Evolutionary conservation across 2,329 filamentous ascomycete species (phyloP).

Genomic region (Cladophialophora carrionii): DNA sequence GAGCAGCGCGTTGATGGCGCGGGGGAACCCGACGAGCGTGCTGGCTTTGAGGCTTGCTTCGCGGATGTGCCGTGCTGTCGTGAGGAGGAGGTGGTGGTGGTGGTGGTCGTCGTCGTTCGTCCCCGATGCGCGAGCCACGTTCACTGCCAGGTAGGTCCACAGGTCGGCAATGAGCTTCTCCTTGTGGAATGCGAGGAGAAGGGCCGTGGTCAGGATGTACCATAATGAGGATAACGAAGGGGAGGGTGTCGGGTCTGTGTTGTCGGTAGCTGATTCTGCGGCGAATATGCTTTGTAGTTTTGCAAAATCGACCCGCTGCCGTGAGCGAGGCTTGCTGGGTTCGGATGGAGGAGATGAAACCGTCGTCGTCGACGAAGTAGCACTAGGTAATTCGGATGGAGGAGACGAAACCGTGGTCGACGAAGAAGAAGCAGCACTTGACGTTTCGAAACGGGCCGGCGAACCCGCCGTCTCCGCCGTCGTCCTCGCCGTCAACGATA

Average conservation of each 20-base stretch:
- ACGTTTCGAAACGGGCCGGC: neutral
- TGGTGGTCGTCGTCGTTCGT: too few relatives aligned
- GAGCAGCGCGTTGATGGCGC: conserved; percentile 40
- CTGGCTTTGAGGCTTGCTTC: conserved; percentile 41
- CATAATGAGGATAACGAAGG: conserved; percentile 34
- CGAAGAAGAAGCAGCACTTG: neutral
- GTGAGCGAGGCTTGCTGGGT: neutral
- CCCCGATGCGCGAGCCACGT: too few relatives aligned
- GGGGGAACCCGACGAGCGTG: conserved; percentile 41
- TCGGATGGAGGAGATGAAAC: neutral
- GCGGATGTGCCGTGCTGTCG: conserved; percentile 38
- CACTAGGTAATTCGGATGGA: too few relatives aligned
- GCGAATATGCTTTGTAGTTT: neutral
- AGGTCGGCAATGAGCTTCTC: conserved; percentile 38
- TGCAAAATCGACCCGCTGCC: neutral
- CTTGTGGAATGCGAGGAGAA: conserved; percentile 39
- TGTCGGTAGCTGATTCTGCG: neutral
- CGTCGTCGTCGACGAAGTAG: neutral
- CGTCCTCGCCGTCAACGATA: neutral
- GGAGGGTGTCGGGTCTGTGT: neutral
- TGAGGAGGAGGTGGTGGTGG: conserved; percentile 16
- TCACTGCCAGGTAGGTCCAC: conserved; percentile 40
- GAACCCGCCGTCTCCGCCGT: neutral
- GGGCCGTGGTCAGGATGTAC: conserved; percentile 39
- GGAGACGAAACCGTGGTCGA: too few relatives aligned